Percentiles rank a stretch among this genome's conserved stretches.
Evolutionary conservation across 23 red algal genomes (phyloP).

Genomic region (Cyanidiococcus yangmingshanensis): DNA sequence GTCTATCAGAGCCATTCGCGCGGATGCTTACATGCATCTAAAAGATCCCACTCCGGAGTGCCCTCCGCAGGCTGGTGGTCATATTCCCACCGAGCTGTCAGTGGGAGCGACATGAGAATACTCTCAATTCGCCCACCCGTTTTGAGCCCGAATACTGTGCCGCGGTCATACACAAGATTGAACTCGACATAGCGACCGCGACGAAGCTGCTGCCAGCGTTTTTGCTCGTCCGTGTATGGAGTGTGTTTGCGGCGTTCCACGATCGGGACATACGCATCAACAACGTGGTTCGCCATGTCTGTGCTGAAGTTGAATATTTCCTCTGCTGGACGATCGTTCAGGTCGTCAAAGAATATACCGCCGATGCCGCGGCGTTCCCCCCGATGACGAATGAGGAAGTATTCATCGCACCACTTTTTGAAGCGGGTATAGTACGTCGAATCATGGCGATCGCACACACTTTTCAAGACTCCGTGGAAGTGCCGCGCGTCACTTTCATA

Average conservation of each 20-base stretch:
- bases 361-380: constrained; percentile 85
- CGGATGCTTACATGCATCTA: constrained; percentile 64
- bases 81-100: constrained; percentile 85
- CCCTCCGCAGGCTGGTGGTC: constrained; percentile 63
- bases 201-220: constrained; percentile 89
- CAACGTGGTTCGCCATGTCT: constrained; percentile 49
- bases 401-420: constrained; percentile 97
- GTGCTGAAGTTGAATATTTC: constrained; percentile 63
- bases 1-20: constrained; percentile 70
- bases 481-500: constrained; percentile 78
- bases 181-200: constrained; percentile 93
- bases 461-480: constrained; percentile 80
- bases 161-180: constrained; percentile 94
- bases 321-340: constrained; percentile 58
- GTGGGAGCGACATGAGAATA: constrained; percentile 96
- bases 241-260: constrained; percentile 64
- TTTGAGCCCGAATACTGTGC: constrained; percentile 95
- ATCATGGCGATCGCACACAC: constrained; percentile 82
- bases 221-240: constrained; percentile 61
- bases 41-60: constrained; percentile 71
- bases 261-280: constrained; percentile 73
- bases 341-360: constrained; percentile 96
- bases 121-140: constrained; percentile 97
- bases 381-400: constrained; percentile 88
- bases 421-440: constrained; percentile 64